These are phyloP conservation scores for Toxicodendron radicans DNA, from an alignment of 345 rosid species.

Conservation along the genomic window DNA sequence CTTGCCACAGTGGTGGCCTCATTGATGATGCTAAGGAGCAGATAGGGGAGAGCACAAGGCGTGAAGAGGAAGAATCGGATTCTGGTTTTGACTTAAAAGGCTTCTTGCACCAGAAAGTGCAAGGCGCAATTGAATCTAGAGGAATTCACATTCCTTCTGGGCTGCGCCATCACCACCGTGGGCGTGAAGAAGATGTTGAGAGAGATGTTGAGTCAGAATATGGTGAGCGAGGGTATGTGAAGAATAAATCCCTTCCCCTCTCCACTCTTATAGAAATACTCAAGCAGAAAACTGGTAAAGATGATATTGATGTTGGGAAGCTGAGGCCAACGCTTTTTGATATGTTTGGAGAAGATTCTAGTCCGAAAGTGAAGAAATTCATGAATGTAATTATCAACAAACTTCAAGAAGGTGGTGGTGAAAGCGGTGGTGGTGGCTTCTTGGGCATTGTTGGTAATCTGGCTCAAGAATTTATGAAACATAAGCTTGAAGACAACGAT, in stretches of 20 bases:
- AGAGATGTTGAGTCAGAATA: constrained; percentile 37
- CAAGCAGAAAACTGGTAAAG: constrained; percentile 81
- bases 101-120: constrained; percentile 50
- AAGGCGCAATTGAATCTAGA: constrained; percentile 58
- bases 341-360: constrained; percentile 82
- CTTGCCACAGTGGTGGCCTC: constrained; percentile 96
- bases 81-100: constrained; percentile 46
- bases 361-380: constrained; percentile 94
- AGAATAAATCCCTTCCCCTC: constrained; percentile 74
- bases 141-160: constrained; percentile 60
- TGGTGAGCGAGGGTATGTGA: constrained; percentile 45
- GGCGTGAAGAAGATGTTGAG: constrained; percentile 33
- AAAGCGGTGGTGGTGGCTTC: constrained; percentile 59
- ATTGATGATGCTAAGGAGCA: constrained; percentile 94
- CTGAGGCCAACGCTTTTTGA: constrained; percentile 83
- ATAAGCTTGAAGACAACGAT: constrained; percentile 63
- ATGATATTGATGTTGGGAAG: constrained; percentile 76
- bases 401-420: constrained; percentile 41
- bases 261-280: constrained; percentile 82
- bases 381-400: constrained; percentile 78
- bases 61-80: constrained; percentile 30
- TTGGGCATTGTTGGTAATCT: constrained; percentile 77
- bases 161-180: constrained; percentile 37
- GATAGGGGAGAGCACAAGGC: constrained; percentile 85
- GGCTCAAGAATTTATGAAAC: constrained; percentile 84